Percentiles rank a stretch among this genome's conserved stretches.
These are phyloP conservation scores for Plasmodium chabaudi DNA, from an alignment of 169 alveolate species.

Conservation along the genomic window DNA sequence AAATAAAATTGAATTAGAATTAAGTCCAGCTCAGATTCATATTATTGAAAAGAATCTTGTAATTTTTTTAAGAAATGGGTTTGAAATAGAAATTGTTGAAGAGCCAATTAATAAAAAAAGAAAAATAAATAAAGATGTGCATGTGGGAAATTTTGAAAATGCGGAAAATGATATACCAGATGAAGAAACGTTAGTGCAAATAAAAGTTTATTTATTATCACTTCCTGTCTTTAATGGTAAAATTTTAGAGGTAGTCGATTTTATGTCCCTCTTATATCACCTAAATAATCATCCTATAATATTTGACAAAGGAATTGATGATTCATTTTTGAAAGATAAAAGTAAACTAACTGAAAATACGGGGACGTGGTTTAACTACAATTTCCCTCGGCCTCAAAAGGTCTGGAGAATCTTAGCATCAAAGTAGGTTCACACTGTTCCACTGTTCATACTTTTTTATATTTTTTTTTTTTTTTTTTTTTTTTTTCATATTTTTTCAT, in stretches of 20 bases:
- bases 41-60: slow-evolving; percentile 81
- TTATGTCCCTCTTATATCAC: slow-evolving; percentile 62
- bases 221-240: slow-evolving; percentile 76
- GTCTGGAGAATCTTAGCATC: slow-evolving; percentile 78
- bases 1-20: slow-evolving; percentile 91
- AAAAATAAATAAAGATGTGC: slow-evolving; percentile 33
- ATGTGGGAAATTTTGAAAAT: too few species aligned
- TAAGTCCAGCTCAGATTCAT: slow-evolving; percentile 90
- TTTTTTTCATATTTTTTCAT: slow-evolving; percentile 72
- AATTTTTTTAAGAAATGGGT: slow-evolving; percentile 90
- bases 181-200: slow-evolving; percentile 33
- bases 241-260: slow-evolving; percentile 69
- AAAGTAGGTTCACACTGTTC: slow-evolving; percentile 24
- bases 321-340: slow-evolving; percentile 9
- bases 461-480: slow-evolving; percentile 12
- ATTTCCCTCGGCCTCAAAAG: slow-evolving; percentile 76
- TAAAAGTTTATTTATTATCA: slow-evolving; percentile 77
- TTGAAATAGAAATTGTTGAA: slow-evolving; percentile 77
- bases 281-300: slow-evolving; percentile 45
- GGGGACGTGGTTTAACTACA: slow-evolving; percentile 58
- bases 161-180: neutral
- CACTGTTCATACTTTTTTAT: too few species aligned
- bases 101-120: slow-evolving; percentile 47
- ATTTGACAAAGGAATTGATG: slow-evolving; percentile 5
- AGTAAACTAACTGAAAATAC: slow-evolving; percentile 1